phyloP scores from a whole-genome alignment of 306 rosid species.

The Cucurbita argyrosperma region DNA sequence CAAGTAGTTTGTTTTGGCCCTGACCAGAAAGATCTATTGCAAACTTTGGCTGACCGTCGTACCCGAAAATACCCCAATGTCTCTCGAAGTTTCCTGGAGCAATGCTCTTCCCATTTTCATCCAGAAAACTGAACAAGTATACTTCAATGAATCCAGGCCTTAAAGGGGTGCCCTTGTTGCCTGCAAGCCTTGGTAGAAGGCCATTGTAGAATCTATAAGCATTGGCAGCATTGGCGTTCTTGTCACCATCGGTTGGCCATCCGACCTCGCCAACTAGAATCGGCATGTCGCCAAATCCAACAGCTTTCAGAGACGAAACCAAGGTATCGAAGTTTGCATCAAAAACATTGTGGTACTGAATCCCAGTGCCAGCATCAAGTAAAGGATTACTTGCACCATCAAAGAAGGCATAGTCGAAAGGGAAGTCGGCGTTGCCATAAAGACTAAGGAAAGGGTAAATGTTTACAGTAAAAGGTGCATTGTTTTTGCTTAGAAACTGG shows the following conservation, averaged over 20 bases:
- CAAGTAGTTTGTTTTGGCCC: conserved; percentile 46
- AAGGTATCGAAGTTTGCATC: conserved; percentile 91
- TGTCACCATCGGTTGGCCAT: conserved; percentile 98
- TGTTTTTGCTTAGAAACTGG: conserved; percentile 50
- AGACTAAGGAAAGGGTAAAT: conserved; percentile 95
- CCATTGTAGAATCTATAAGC: conserved; percentile 80
- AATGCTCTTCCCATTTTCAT: conserved; percentile 77
- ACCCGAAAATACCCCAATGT: conserved; percentile 84
- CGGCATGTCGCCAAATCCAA: conserved; percentile 46
- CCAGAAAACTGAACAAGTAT: conserved; percentile 71
- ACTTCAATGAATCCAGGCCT: conserved; percentile 73
- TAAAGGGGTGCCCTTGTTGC: conserved; percentile 62
- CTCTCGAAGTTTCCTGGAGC: conserved; percentile 87
- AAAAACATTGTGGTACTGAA: conserved; percentile 64
- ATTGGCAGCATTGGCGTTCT: conserved; percentile 58
- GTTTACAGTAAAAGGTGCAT: conserved; percentile 81
- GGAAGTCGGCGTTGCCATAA: conserved; percentile 66
- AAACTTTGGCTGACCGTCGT: conserved; percentile 87
- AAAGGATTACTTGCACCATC: conserved; percentile 60
- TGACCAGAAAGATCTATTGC: conserved; percentile 64
- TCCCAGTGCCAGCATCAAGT: conserved; percentile 35
- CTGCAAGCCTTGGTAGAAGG: conserved; percentile 59
- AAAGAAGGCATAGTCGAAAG: conserved; percentile 82
- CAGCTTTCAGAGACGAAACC: conserved; percentile 64
- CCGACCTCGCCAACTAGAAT: conserved; percentile 95